Evolutionary conservation across 345 rosid genomes (phyloP).

Genomic region (Citrus maxima): DNA sequence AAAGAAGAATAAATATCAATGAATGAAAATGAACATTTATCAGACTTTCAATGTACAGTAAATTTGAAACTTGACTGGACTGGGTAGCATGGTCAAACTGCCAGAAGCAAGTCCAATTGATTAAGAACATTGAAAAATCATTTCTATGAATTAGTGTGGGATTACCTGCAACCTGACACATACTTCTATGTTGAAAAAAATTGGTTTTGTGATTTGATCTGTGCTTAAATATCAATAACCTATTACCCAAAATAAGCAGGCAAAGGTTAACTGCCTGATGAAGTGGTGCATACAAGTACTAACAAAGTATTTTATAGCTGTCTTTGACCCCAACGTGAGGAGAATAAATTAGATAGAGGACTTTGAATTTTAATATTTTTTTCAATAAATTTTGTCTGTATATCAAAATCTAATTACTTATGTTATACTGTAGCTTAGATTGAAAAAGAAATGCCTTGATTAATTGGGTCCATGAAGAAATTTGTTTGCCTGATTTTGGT

Average conservation of each 20-base stretch:
- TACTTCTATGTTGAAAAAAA: not conserved
- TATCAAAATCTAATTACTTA: not conserved
- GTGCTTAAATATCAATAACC: not conserved
- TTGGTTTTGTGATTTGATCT: not conserved
- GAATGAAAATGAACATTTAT: not conserved
- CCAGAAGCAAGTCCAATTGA: not conserved
- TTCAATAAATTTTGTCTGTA: not conserved
- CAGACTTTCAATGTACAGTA: not conserved
- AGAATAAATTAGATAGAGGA: not conserved
- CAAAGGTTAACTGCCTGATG: not conserved
- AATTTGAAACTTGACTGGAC: not conserved
- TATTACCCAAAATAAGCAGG: not conserved
- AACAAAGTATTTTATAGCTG: not conserved
- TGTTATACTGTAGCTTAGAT: not conserved
- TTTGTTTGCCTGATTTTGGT: not conserved
- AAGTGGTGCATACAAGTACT: not conserved
- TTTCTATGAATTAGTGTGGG: not conserved
- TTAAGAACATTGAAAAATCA: not conserved
- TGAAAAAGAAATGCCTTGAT: not conserved
- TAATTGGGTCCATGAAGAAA: not conserved
- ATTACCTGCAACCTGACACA: not conserved
- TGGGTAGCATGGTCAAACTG: not conserved
- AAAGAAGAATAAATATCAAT: conserved; percentile 1
- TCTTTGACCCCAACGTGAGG: not conserved
- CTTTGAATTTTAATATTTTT: not conserved